Base-by-base conservation (phyloP, 345 rosid genomes). In the Geranium rotundifolium region DNA sequence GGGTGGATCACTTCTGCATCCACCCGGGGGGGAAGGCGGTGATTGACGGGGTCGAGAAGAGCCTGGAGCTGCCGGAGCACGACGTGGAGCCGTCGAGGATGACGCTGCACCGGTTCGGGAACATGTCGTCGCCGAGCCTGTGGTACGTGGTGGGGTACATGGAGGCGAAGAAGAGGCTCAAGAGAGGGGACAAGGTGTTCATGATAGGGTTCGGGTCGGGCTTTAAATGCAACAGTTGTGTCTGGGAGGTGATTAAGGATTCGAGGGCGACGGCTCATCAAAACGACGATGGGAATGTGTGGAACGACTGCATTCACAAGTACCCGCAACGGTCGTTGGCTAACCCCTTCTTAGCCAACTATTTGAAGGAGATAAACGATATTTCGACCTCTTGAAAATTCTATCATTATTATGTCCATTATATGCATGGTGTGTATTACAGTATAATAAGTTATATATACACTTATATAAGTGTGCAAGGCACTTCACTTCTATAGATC, bases 91-190 rank as follows among this genome's bases (percentile, higher is more conserved):
- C 79, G 6, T 20, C 76, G 10, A 46, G 76, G 59, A 75, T 75
- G 79, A 49, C 76, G 19, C 66, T 75, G 1, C 46, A 72, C 50
- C 58, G 79, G 57, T 75, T 68, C 4, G 79, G 69, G 7, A 75
- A 75, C 67, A 75, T 75, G 4, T 72, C 76, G 0, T 57, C 73
- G 0, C 56, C 65, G 3, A 64, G 73, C 31, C 29, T 75, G 19
- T 75, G 79, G 79, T 68, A 75, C 34, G 76, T 62, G 27, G 55
- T 72, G 29, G 65, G 73, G 18, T 75, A 75, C 71, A 71, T 75
- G 73, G 76, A 71, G 19, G 79, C 73, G 0, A 75, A 75, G 71
- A 69, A 69, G 27, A 62, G 73, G 67, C 67, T 71, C 7, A 68
- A 62, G 69, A 75, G 65, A 17, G 76, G 76, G 0, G 76, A 75